phyloP scores from a whole-genome alignment of 164 flowering plant genomes.

The Akebia trifoliata region DNA sequence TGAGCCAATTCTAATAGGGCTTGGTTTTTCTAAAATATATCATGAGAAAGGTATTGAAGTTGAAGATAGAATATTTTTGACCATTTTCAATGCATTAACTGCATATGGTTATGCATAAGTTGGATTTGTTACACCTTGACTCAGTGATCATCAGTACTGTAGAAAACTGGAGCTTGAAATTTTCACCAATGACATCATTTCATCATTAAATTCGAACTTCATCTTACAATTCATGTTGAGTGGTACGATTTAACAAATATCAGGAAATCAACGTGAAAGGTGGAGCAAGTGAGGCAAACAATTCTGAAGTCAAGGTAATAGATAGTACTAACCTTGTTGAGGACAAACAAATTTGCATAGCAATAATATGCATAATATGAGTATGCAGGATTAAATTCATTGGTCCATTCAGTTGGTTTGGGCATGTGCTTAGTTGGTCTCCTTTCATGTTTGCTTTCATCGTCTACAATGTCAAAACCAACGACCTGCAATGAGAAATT shows the following conservation, averaged over 20 bases:
- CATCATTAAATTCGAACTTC: too few relatives aligned
- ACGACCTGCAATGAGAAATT: slow-evolving; percentile 42
- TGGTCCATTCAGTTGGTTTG: slow-evolving; percentile 59
- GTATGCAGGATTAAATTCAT: slow-evolving; percentile 60
- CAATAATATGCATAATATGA: slow-evolving; percentile 57
- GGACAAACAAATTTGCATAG: slow-evolving; percentile 55
- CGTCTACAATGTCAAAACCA: slow-evolving; percentile 65
- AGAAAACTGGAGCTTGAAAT: background rate
- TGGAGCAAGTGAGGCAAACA: background rate
- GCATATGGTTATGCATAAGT: too few relatives aligned
- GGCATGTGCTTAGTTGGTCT: slow-evolving; percentile 74
- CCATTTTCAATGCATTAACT: too few relatives aligned
- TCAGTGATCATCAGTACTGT: background rate
- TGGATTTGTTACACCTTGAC: too few relatives aligned
- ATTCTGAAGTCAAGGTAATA: background rate
- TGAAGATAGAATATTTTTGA: background rate
- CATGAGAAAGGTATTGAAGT: background rate
- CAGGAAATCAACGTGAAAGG: background rate
- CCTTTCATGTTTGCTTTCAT: slow-evolving; percentile 69
- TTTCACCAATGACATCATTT: background rate
- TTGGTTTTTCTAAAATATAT: background rate
- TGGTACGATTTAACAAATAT: background rate
- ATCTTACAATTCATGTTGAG: background rate
- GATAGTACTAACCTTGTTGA: slow-evolving; percentile 43
- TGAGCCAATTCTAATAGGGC: too few relatives aligned